Evolutionary conservation across 2,329 filamentous ascomycete species (phyloP).

Genomic region (Coleophoma cylindrospora): DNA sequence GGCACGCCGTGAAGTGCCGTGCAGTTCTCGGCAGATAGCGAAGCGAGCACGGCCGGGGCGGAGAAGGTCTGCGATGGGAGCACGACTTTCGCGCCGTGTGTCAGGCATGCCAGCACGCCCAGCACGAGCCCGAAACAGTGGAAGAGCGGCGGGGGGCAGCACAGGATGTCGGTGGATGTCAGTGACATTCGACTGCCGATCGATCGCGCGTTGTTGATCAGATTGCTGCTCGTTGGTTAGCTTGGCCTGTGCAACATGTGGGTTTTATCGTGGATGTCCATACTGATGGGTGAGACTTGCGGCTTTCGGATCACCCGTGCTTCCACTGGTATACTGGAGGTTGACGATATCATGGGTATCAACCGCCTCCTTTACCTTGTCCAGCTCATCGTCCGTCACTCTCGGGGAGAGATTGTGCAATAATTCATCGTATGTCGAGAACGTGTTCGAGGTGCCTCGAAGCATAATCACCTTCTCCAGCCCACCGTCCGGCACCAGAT

Average conservation of each 20-base stretch:
- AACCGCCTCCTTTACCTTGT: constrained; percentile 47
- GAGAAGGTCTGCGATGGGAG: constrained; percentile 74
- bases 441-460: constrained; percentile 46
- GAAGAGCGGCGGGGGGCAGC: constrained; percentile 79
- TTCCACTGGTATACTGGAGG: constrained; percentile 71
- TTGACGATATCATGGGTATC: constrained; percentile 66
- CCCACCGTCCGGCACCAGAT: constrained; percentile 35
- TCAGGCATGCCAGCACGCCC: constrained; percentile 66
- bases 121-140: constrained; percentile 81
- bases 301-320: constrained; percentile 68
- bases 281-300: constrained; percentile 59
- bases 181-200: constrained; percentile 41
- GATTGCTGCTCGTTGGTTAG: constrained; percentile 11
- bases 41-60: constrained; percentile 57
- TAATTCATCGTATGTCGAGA: constrained; percentile 54
- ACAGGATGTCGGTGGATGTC: constrained; percentile 61
- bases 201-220: constrained; percentile 19
- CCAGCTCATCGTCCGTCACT: constrained; percentile 44
- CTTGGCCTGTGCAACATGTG: constrained; percentile 36
- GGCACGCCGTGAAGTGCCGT: constrained; percentile 79
- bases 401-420: constrained; percentile 47
- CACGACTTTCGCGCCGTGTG: constrained; percentile 71
- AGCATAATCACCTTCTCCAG: constrained; percentile 53
- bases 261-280: not conserved
- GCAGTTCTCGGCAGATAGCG: constrained; percentile 61